Evolutionary conservation across 2,329 filamentous ascomycete species (phyloP).

Genomic region (Hysterium pulicare): DNA sequence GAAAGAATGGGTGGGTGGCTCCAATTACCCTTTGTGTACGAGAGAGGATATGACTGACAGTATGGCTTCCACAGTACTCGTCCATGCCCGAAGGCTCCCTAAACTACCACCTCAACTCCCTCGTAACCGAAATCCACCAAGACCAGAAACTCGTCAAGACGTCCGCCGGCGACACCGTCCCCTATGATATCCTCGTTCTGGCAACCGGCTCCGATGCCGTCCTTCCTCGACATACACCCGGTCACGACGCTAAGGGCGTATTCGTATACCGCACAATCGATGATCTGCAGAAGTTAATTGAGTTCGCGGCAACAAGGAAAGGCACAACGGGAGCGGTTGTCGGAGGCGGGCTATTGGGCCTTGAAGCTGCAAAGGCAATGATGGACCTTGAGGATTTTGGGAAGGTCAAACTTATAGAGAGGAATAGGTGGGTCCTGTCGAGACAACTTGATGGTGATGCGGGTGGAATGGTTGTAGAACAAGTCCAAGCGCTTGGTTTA

Average conservation of each 20-base stretch:
- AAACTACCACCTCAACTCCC: slow-evolving; percentile 71
- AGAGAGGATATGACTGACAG: neutral
- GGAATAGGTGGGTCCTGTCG: slow-evolving; percentile 78
- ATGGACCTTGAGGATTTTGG: slow-evolving; percentile 74
- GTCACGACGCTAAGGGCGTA: slow-evolving; percentile 74
- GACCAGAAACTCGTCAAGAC: slow-evolving; percentile 65
- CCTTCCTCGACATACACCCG: slow-evolving; percentile 68
- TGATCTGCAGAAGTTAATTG: slow-evolving; percentile 73
- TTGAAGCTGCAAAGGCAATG: slow-evolving; percentile 91
- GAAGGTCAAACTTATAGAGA: slow-evolving; percentile 74
- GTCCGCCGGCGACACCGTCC: slow-evolving; percentile 63
- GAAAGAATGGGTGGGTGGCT: slow-evolving; percentile 65
- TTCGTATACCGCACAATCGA: slow-evolving; percentile 88
- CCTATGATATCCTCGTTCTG: slow-evolving; percentile 78
- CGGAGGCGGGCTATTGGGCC: slow-evolving; percentile 77
- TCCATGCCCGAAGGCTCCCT: slow-evolving; percentile 65
- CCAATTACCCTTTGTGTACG: neutral
- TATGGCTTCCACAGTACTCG: slow-evolving; percentile 65
- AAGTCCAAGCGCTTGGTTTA: slow-evolving; percentile 73
- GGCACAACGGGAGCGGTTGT: slow-evolving; percentile 72
- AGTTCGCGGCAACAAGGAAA: slow-evolving; percentile 64
- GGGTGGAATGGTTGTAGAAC: slow-evolving; percentile 75
- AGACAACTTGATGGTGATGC: slow-evolving; percentile 80
- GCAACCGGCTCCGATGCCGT: slow-evolving; percentile 85
- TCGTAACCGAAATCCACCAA: slow-evolving; percentile 65